These are phyloP conservation scores for Acanthamoeba sp. DNA, from an alignment of 208 protist genomes.

Conservation along the genomic window DNA sequence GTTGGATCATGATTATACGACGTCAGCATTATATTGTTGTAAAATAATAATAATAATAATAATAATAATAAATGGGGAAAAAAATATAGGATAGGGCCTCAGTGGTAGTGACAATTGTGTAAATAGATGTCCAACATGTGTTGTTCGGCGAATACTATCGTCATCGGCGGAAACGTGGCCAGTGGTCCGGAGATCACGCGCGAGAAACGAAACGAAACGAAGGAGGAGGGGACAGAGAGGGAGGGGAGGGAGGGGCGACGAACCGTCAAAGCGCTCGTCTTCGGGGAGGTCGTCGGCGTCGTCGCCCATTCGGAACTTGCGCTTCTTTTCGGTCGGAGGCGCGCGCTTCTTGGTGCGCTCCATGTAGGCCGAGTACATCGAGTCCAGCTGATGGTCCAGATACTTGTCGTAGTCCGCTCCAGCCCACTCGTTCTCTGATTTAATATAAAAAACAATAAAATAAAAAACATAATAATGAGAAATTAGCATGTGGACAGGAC, in stretches of 20 bases:
- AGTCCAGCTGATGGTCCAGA: conserved; percentile 52
- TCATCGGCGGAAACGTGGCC: not conserved
- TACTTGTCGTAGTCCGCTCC: conserved; percentile 11
- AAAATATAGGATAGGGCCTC: not conserved
- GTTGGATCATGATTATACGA: not conserved
- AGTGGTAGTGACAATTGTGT: conserved; percentile 64
- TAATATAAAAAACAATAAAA: conserved; percentile 80
- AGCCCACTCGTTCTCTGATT: conserved; percentile 80
- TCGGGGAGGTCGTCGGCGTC: conserved; percentile 38
- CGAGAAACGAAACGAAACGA: not conserved
- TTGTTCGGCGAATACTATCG: conserved; percentile 60
- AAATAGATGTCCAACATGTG: not conserved
- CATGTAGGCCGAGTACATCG: conserved; percentile 41
- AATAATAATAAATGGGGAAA: not conserved
- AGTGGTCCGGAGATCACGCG: too few species aligned
- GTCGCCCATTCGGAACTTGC: conserved; percentile 40
- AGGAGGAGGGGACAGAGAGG: not conserved
- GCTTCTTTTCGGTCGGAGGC: not conserved
- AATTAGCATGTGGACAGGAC: too few species aligned
- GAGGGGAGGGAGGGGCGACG: not conserved
- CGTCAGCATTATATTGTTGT: not conserved
- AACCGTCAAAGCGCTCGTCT: conserved; percentile 39
- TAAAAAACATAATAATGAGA: conserved; percentile 89
- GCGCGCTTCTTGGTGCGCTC: conserved; percentile 64
- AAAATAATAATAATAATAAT: not conserved